Evolutionary conservation across 352 stramenopile genomes (phyloP).

Genomic region (Aphanomyces astaci): DNA sequence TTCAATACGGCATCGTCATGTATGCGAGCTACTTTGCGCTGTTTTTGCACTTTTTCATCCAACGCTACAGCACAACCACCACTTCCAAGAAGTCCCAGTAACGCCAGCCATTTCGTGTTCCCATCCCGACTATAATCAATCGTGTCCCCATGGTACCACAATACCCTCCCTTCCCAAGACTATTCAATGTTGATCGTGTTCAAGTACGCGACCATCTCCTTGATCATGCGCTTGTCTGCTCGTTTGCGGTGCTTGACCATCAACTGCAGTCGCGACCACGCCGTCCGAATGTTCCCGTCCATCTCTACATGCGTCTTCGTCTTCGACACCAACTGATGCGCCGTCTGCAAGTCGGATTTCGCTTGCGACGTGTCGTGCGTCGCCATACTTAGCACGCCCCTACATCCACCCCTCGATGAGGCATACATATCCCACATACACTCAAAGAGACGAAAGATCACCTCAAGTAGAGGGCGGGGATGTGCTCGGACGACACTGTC

Average conservation of each 20-base stretch:
- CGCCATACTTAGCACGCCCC: conserved; percentile 51
- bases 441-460: background rate
- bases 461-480: conserved; percentile 62
- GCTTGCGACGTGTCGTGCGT: conserved; percentile 49
- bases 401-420: no score
- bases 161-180: background rate
- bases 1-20: conserved; percentile 88
- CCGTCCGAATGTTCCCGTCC: conserved; percentile 34
- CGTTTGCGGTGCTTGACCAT: conserved; percentile 71
- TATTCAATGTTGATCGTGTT: conserved; percentile 38
- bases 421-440: no score
- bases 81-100: background rate
- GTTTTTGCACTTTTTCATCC: conserved; percentile 88
- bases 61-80: conserved; percentile 48
- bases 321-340: conserved; percentile 41
- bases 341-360: conserved; percentile 57
- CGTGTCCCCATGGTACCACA: background rate
- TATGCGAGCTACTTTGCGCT: conserved; percentile 91
- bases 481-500: conserved; percentile 30
- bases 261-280: conserved; percentile 66
- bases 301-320: conserved; percentile 32
- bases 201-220: conserved; percentile 76
- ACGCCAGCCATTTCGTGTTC: background rate
- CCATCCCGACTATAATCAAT: background rate
- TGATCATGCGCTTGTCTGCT: conserved; percentile 72